Base-by-base conservation (phyloP, 805 yeast species). In the Wickerhamia fluorescens region DNA sequence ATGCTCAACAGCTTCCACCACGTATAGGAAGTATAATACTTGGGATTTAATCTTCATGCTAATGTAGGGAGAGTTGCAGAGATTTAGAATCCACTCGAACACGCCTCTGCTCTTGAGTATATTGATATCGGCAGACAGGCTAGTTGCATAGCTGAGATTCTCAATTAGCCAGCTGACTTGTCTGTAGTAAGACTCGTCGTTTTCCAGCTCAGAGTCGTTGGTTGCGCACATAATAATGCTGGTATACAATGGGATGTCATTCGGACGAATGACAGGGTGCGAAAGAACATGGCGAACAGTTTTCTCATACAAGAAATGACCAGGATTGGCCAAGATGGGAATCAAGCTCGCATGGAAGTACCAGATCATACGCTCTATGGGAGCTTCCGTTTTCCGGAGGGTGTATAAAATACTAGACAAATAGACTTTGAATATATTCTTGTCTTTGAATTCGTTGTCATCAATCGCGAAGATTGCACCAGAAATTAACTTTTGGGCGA, bases 221-320 rank as follows among this genome's bases (percentile, higher is more conserved):
- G 34, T 39, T n/a, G 38, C 30, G 11, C 50, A 40, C 40, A 31
- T 44, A 31, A 58, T 49, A 6, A 73, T 61, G 3, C 56, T 30
- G 20, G 52, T 56, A 45, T 54, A 67, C 24, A 73, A 42, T 3
- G 80, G 79, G 24, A 73, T 43, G 15, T 67, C 74, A 29, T 41
- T 46, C 5, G 45, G 29, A 35, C 56, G 56, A 26, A 69, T 45
- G 10, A 47, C 49, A 3, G 84, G 78, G 21, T 73, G 71, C 4
- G 72, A 56, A 20, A 85, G 56, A 7, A 87, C 63, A 68, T 76
- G 85, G 34, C 78, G 69, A 42, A 66, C 73, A 0, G 75, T 73
- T 40, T 74, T 73, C 38, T 87, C 95, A 51, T 79, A 83, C 13
- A 89, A 50, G 41, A 66, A 68, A 37, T 84, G 89, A 0, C 77